Conservation (phyloP, 78 protist species). For the Isochrysis galbana region DNA sequence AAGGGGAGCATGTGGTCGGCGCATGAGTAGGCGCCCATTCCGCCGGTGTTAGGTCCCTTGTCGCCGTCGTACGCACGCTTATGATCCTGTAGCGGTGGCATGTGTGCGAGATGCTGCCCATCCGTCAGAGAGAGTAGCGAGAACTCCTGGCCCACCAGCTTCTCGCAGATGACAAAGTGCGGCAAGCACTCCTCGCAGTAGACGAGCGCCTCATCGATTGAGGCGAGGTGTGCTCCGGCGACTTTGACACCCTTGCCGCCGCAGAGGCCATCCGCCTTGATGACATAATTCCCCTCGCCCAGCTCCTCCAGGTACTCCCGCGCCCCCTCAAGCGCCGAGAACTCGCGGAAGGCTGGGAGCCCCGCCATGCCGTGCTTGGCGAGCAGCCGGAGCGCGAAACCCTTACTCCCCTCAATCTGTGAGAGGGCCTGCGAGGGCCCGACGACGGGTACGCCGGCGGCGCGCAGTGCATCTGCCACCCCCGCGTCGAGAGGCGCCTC, state of each 20-base stretch:
- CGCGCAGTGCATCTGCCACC: neutral
- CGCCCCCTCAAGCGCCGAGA: neutral
- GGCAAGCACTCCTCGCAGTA: conserved; percentile 10
- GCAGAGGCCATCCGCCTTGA: conserved; percentile 29
- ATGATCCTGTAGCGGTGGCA: conserved; percentile 41
- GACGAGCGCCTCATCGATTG: conserved; percentile 7
- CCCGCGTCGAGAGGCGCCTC: conserved; percentile 26
- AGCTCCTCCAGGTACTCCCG: neutral
- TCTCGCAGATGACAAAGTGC: conserved; percentile 21
- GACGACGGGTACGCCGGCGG: neutral
- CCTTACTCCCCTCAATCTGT: neutral
- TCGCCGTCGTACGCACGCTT: conserved; percentile 36
- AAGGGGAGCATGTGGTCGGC: conserved; percentile 21
- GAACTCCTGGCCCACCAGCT: conserved; percentile 36
- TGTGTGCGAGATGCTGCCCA: conserved; percentile 20
- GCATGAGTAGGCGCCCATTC: conserved; percentile 33
- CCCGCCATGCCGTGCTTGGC: neutral
- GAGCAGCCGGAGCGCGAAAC: neutral
- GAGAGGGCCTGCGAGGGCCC: neutral
- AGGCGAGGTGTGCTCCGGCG: neutral
- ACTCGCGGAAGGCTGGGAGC: neutral
- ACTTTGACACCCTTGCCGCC: conserved; percentile 34
- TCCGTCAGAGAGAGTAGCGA: conserved; percentile 25
- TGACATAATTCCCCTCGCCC: neutral
- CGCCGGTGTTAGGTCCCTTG: conserved; percentile 38